Evolutionary conservation across 495 filamentous ascomycete species (phyloP), one percentile per base, ranked within the genome.

Genomic region (Neurospora sp.): DNA sequence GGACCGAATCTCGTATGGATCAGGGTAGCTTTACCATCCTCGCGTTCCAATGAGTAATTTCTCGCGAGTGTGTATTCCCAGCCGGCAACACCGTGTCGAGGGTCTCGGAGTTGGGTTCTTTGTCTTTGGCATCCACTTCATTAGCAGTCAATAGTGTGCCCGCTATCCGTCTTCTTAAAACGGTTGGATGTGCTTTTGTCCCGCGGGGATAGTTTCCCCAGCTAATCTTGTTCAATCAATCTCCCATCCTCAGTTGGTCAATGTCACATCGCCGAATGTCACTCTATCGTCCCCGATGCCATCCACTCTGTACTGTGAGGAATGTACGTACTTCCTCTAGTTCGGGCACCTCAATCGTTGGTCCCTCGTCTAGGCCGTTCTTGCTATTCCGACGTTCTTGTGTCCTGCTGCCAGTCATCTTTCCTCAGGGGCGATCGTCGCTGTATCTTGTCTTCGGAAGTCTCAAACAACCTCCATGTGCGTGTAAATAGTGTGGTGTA

Each of bases 371-470:
- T 14, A 41, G 16, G 37, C 35, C 70, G 39, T 69, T 70, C 22
- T 39, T 61, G 48, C 65, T 41, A 70, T 70, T 74, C 46, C 73
- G 74, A 72, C 74, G 72, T 72, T 22, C 68, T 65, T 65, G 53
- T 35, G 53, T 35, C 53, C 14, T 65, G 53, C 53, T 65, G 53
- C 53, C 53, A 65, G 53, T 35, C 53, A 65, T 65, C 27, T 35
- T 65, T 65, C 27, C 53, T 65, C 27, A 35, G 53, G 53, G 53
- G 53, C 27, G 53, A 65, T 65, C 53, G 14, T 65, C 27, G 53
- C 53, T 65, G 53, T 65, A 65, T 65, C 53, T 65, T 65, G 53
- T 65, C 27, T 35, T 65, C 53, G 53, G 53, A 27, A 35, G 35
- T 65, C 27, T 65, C 14, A 65, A 61, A 61, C 27, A 61, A 61